Percentiles rank a stretch among this genome's conserved stretches.
phyloP scores from a whole-genome alignment of 805 yeast species.

The Clavispora phyllophila region DNA sequence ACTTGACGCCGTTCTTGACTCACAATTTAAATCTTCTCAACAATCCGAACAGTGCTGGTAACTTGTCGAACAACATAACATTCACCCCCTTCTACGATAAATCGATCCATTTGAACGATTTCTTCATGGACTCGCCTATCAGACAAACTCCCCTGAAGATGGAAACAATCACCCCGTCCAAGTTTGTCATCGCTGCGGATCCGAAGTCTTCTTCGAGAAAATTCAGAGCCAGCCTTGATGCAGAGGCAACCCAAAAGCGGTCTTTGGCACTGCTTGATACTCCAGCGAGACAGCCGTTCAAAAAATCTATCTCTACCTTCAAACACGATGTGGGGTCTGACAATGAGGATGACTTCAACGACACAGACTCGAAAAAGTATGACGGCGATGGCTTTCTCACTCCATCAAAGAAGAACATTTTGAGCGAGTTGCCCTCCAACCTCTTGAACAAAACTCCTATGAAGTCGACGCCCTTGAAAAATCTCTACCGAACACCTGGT shows the following conservation, averaged over 20 bases:
- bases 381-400: slow-evolving; percentile 20
- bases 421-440: slow-evolving; percentile 19
- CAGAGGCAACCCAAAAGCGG: slow-evolving; percentile 28
- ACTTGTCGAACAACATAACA: slow-evolving; percentile 16
- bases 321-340: slow-evolving; percentile 9
- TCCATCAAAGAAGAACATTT: slow-evolving; percentile 26
- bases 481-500: slow-evolving; percentile 29
- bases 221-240: slow-evolving; percentile 18
- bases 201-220: slow-evolving; percentile 14
- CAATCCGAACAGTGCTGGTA: slow-evolving; percentile 16
- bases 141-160: slow-evolving; percentile 30
- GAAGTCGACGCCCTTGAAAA: slow-evolving; percentile 8
- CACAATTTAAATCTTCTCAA: slow-evolving; percentile 26
- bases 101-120: slow-evolving; percentile 36
- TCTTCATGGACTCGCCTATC: slow-evolving; percentile 42
- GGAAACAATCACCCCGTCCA: slow-evolving; percentile 39
- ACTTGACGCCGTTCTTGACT: slow-evolving; percentile 39
- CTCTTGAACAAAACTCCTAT: slow-evolving; percentile 13
- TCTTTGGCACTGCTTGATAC: slow-evolving; percentile 34
- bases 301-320: slow-evolving; percentile 19
- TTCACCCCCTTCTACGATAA: slow-evolving; percentile 42
- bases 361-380: slow-evolving; percentile 1
- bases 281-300: slow-evolving; percentile 33
- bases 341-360: slow-evolving; percentile 12
- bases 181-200: slow-evolving; percentile 24